Conservation (phyloP, 495 filamentous ascomycete genomes). For the Penicillium malachiteum region DNA sequence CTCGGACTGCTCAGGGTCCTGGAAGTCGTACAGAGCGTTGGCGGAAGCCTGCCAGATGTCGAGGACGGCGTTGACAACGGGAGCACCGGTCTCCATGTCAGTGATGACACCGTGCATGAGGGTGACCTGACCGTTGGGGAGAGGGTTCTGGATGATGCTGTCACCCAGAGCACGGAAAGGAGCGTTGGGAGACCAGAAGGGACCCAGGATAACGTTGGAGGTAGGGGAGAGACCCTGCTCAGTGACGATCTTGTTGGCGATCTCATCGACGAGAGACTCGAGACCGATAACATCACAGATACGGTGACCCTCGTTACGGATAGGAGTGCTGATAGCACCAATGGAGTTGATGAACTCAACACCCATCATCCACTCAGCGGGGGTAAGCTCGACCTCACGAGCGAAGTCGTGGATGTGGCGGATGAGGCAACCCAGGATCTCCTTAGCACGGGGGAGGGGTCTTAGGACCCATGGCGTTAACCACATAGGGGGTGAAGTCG, state of each 20-base stretch:
- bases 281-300: conserved; percentile 78
- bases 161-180: conserved; percentile 72
- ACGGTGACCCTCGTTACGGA: conserved; percentile 75
- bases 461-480: conserved; percentile 75
- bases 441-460: conserved; percentile 64
- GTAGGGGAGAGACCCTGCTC: conserved; percentile 70
- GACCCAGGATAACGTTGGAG: conserved; percentile 79
- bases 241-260: conserved; percentile 75
- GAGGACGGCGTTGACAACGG: conserved; percentile 68
- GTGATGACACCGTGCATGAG: conserved; percentile 73
- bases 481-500: conserved; percentile 71
- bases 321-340: conserved; percentile 54
- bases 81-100: conserved; percentile 70
- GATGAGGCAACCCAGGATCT: conserved; percentile 65
- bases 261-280: conserved; percentile 82
- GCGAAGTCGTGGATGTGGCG: conserved; percentile 81
- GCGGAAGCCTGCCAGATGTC: conserved; percentile 85
- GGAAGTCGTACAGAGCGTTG: conserved; percentile 89
- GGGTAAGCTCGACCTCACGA: conserved; percentile 75
- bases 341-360: conserved; percentile 61
- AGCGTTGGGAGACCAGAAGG: conserved; percentile 84
- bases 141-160: conserved; percentile 66
- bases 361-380: conserved; percentile 77
- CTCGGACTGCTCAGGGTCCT: conserved; percentile 73
- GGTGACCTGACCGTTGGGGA: conserved; percentile 61